Base-by-base conservation (phyloP, 1,284 basidiomycete genomes). In the Serendipita sp. region DNA sequence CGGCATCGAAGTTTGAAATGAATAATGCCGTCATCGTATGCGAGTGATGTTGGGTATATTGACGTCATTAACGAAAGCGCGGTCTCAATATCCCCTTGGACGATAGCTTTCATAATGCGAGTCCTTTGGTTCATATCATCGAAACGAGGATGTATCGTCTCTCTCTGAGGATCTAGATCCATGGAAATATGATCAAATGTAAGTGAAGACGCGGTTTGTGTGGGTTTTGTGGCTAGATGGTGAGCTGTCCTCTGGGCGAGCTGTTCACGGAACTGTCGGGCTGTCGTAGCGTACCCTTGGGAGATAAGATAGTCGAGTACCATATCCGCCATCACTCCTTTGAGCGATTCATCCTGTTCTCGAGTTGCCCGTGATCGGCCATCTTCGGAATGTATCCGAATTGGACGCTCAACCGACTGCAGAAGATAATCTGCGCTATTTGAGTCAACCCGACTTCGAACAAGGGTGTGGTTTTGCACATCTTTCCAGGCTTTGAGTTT, bases 241-340 rank as follows among this genome's bases (percentile, higher is more conserved):
- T 5, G 12, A 38, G 38, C 38, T n/a, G 35, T 60, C 17, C 53
- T 22, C 15, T 58, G 15, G 10, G 10, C 15, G n/a, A 58, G 53
- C n/a, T 84, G 81, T 17, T 74, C 76, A 67, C 83, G 79, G 68
- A 91, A 83, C 3, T 85, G 82, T 34, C 79, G 77, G 12, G 84
- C 81, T 0, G 88, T 84, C 53, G 79, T 79, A 15, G 81, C 79
- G 68, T 89, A 88, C 1, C 91, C 91, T 66, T 89, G 83, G 69
- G 93, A 88, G 2, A 82, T 77, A 29, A 94, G 79, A 70, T 92
- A 92, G 49, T 84, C 82, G 49, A 90, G 71, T 8, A 93, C 84
- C 17, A 93, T 81, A 41, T 83, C 80, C 47, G 85, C 83, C 26
- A 88, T 68, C 29, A 75, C 41, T 75, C 72, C 64, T 75, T 74